Conservation (phyloP, 495 filamentous ascomycete species). For the Aspergillus bertholletiae region DNA sequence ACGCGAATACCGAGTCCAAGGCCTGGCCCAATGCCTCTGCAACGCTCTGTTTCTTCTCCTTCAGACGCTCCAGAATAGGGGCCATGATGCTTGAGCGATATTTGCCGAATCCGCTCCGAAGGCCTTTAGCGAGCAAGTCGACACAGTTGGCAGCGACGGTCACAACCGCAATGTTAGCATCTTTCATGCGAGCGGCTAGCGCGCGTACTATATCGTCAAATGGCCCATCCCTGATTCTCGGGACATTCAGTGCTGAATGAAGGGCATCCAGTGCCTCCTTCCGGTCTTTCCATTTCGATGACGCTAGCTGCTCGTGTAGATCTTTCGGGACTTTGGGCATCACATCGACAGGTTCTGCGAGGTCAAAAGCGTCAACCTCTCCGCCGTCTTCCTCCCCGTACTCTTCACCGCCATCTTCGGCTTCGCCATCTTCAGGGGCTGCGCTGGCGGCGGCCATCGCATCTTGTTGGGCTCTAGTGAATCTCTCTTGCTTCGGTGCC, state of each 20-base stretch:
- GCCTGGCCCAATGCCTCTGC: constrained; percentile 83
- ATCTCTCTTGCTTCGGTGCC: constrained; percentile 81
- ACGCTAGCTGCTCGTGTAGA: constrained; percentile 76
- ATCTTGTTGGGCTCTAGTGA: constrained; percentile 87
- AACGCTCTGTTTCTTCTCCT: constrained; percentile 93
- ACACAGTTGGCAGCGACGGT: constrained; percentile 92
- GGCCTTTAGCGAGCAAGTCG: constrained; percentile 84
- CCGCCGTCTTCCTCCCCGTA: constrained; percentile 66
- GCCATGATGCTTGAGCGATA: constrained; percentile 74
- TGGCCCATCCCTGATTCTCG: constrained; percentile 85
- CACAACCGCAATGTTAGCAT: constrained; percentile 94
- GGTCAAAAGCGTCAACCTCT: constrained; percentile 79
- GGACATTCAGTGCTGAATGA: constrained; percentile 72
- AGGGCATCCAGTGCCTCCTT: constrained; percentile 91
- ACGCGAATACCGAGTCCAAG: constrained; percentile 78
- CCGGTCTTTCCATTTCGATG: constrained; percentile 96
- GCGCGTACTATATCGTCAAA: constrained; percentile 78
- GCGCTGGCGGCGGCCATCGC: constrained; percentile 65
- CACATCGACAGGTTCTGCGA: constrained; percentile 88
- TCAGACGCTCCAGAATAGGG: constrained; percentile 89
- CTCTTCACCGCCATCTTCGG: constrained; percentile 51
- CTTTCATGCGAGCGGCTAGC: constrained; percentile 95
- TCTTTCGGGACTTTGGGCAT: constrained; percentile 77
- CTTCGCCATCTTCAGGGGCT: constrained; percentile 51
- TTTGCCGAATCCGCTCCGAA: constrained; percentile 74